Evolutionary conservation across 768 basidiomycete species (phyloP).

Genomic region (Mrakia blollopis): DNA sequence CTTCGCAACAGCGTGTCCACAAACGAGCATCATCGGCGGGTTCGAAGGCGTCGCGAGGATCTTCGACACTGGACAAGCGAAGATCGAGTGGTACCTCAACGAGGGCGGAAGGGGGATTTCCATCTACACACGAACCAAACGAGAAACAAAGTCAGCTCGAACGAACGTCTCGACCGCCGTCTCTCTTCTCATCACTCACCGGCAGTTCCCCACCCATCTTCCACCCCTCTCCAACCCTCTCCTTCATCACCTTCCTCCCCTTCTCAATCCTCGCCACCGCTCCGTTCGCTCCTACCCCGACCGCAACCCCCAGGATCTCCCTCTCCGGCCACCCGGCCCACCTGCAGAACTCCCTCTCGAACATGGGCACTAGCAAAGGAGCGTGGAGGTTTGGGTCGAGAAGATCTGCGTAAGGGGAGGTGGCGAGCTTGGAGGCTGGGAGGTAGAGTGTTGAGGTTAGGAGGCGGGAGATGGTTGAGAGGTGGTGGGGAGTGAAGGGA

Average conservation of each 20-base stretch:
- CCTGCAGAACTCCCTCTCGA: slow-evolving; percentile 84
- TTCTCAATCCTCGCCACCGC: slow-evolving; percentile 90
- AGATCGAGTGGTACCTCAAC: slow-evolving; percentile 92
- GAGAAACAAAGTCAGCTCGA: not conserved
- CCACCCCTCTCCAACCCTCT: slow-evolving; percentile 81
- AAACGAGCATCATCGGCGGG: slow-evolving; percentile 95
- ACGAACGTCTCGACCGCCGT: too few species aligned
- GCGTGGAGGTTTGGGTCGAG: slow-evolving; percentile 11
- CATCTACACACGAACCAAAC: slow-evolving; percentile 55
- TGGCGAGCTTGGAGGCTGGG: not conserved
- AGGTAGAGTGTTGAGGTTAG: slow-evolving; percentile 56
- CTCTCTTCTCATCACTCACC: too few species aligned
- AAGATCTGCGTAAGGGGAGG: slow-evolving; percentile 58
- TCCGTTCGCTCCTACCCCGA: slow-evolving; percentile 87
- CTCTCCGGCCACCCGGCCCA: slow-evolving; percentile 83
- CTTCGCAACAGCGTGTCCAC: slow-evolving; percentile 90
- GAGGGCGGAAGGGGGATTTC: slow-evolving; percentile 82
- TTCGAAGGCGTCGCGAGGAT: slow-evolving; percentile 83
- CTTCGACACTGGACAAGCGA: slow-evolving; percentile 95
- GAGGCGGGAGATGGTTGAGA: slow-evolving; percentile 62
- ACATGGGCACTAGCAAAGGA: slow-evolving; percentile 68
- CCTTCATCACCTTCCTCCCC: slow-evolving; percentile 86
- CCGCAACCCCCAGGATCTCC: slow-evolving; percentile 78
- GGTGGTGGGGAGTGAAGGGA: slow-evolving; percentile 60
- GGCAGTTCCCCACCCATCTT: slow-evolving; percentile 82